Evolutionary conservation across 208 protist species (phyloP).

Genomic region (Leishmania major): DNA sequence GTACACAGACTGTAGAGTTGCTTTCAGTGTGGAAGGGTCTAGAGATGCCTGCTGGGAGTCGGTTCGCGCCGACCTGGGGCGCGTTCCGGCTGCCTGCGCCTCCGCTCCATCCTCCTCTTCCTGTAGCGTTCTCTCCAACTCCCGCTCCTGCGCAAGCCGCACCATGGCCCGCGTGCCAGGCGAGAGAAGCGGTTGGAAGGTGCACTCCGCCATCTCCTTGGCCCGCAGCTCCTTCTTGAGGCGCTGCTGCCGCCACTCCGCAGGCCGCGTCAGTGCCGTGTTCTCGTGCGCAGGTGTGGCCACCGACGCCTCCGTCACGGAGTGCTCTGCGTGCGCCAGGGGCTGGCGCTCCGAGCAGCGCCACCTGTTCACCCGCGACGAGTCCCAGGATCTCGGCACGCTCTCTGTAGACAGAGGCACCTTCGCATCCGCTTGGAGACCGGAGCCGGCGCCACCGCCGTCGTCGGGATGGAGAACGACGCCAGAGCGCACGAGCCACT

Average conservation of each 20-base stretch:
- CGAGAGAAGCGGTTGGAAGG: constrained; percentile 71
- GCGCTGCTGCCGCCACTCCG: constrained; percentile 19
- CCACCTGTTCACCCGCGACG: neutral
- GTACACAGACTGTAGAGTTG: constrained; percentile 50
- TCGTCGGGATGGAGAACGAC: neutral
- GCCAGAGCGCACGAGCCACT: neutral
- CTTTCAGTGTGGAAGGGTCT: constrained; percentile 15
- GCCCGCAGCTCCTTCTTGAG: constrained; percentile 43
- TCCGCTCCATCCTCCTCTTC: neutral
- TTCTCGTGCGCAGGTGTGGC: neutral
- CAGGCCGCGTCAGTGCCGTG: neutral
- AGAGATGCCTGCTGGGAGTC: neutral
- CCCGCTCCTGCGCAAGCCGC: constrained; percentile 27
- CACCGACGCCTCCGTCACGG: neutral
- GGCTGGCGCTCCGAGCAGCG: neutral
- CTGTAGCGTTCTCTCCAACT: constrained; percentile 17
- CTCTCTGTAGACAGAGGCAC: neutral
- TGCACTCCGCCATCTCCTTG: constrained; percentile 72
- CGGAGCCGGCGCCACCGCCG: neutral
- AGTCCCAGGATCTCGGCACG: constrained; percentile 4
- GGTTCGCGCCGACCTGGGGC: neutral
- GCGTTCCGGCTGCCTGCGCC: neutral
- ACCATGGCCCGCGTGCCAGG: constrained; percentile 61
- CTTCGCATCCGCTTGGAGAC: neutral
- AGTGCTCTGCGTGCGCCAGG: neutral